phyloP scores from a whole-genome alignment of 2,329 filamentous ascomycete species.

The Mycogone perniciosa region DNA sequence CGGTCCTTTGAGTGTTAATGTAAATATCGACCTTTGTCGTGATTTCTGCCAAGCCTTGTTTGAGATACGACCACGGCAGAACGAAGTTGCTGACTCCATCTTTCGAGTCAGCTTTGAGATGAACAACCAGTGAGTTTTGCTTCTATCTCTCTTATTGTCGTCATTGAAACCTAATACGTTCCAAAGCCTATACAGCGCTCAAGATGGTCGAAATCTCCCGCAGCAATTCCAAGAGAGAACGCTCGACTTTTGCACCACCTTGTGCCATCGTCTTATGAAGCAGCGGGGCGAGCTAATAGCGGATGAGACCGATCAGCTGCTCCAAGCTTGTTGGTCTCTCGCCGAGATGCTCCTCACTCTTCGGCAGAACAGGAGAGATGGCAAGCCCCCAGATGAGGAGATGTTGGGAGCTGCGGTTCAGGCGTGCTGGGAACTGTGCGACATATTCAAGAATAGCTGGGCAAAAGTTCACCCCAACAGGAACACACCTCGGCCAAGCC shows the following conservation, averaged over 20 bases:
- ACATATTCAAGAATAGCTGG: conserved; percentile 90
- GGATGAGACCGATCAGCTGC: conserved; percentile 69
- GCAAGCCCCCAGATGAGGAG: conserved; percentile 70
- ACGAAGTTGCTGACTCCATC: conserved; percentile 78
- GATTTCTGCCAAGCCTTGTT: conserved; percentile 91
- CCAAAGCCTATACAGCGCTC: conserved; percentile 73
- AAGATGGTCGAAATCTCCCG: conserved; percentile 70
- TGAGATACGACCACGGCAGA: conserved; percentile 70
- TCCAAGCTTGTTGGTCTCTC: conserved; percentile 82
- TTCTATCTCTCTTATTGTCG: background rate
- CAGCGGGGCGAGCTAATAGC: conserved; percentile 71
- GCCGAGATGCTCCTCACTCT: conserved; percentile 92
- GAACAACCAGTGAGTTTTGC: conserved; percentile 69
- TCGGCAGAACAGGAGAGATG: conserved; percentile 72
- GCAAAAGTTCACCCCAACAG: conserved; percentile 80
- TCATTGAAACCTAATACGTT: conserved; percentile 13
- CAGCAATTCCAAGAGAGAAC: conserved; percentile 85
- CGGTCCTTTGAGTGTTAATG: conserved; percentile 59
- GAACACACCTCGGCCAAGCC: conserved; percentile 75
- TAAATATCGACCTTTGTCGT: conserved; percentile 78
- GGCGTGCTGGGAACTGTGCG: conserved; percentile 90
- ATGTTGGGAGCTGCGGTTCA: conserved; percentile 82
- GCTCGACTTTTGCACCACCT: conserved; percentile 86
- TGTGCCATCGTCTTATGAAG: conserved; percentile 96
- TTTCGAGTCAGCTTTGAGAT: conserved; percentile 89